A percentile compares a stretch with the other conserved stretches of the same genome.
phyloP scores from a whole-genome alignment of 2,329 filamentous ascomycete genomes.

The Trichoderma afroharzianum region DNA sequence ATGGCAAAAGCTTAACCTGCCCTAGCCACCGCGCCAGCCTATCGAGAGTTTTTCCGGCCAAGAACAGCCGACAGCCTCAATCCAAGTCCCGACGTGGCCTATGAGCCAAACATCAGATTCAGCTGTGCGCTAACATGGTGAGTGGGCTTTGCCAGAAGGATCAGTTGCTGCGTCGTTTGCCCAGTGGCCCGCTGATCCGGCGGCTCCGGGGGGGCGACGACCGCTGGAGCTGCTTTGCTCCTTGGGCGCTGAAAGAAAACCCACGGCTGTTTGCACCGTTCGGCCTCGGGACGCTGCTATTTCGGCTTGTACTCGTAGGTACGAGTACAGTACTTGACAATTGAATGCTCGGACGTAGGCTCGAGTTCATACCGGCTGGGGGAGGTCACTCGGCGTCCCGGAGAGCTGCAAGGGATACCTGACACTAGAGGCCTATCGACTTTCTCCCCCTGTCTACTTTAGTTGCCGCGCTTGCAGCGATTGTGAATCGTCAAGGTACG shows the following conservation, averaged over 20 bases:
- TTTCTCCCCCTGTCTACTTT: neutral
- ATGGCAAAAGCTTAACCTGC: constrained; percentile 15
- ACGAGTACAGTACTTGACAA: neutral
- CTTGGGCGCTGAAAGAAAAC: neutral
- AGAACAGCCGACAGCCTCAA: constrained; percentile 16
- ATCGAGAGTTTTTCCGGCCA: constrained; percentile 7
- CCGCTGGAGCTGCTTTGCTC: neutral
- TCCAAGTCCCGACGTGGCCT: constrained; percentile 16
- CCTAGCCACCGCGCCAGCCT: neutral
- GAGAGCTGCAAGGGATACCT: neutral
- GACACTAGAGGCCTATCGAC: neutral
- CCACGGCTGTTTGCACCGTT: neutral
- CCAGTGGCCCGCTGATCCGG: constrained; percentile 3
- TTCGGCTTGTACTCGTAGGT: neutral
- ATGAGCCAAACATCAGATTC: constrained; percentile 3
- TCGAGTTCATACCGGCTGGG: neutral
- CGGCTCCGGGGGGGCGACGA: constrained; percentile 4
- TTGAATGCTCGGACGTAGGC: neutral
- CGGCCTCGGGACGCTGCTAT: neutral
- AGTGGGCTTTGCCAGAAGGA: neutral
- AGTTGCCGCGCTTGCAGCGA: constrained; percentile 12
- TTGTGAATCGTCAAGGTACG: neutral
- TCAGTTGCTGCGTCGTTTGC: neutral
- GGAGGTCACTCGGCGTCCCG: neutral
- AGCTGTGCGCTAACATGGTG: constrained; percentile 14